These are phyloP conservation scores for Luffa acutangula DNA, from an alignment of 306 rosid genomes.

Conservation along the genomic window DNA sequence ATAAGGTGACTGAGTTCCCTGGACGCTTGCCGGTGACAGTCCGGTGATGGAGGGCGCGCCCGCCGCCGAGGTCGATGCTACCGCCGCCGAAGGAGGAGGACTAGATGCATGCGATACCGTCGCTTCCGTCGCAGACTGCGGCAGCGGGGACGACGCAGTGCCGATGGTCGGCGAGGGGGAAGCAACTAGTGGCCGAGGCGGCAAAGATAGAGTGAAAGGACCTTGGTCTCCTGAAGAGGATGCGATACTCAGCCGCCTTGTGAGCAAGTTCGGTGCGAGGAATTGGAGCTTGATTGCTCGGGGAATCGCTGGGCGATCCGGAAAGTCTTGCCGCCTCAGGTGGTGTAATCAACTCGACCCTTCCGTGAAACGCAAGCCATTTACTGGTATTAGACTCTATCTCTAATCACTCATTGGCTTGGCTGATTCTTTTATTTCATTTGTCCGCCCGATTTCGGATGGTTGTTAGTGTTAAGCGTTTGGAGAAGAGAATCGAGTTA, in stretches of 20 bases:
- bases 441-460: not conserved
- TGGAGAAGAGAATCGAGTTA: constrained; percentile 1
- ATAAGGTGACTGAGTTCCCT: constrained; percentile 12
- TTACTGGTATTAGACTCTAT: constrained; percentile 37
- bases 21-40: not conserved
- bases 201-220: constrained; percentile 63
- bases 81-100: constrained; percentile 11
- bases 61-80: constrained; percentile 2
- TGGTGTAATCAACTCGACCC: constrained; percentile 99
- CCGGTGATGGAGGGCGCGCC: constrained; percentile 36
- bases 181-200: constrained; percentile 12
- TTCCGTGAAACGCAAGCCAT: constrained; percentile 82
- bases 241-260: constrained; percentile 60
- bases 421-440: not conserved
- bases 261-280: constrained; percentile 78
- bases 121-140: constrained; percentile 15
- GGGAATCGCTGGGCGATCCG: constrained; percentile 76
- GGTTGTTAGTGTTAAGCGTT: not conserved
- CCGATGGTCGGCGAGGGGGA: constrained; percentile 20
- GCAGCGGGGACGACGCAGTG: constrained; percentile 50
- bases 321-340: constrained; percentile 93
- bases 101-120: constrained; percentile 9
- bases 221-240: constrained; percentile 98
- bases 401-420: not conserved
- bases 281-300: constrained; percentile 96